Conservation (phyloP, 441 rosid species). For the Mallotus japonicus region DNA sequence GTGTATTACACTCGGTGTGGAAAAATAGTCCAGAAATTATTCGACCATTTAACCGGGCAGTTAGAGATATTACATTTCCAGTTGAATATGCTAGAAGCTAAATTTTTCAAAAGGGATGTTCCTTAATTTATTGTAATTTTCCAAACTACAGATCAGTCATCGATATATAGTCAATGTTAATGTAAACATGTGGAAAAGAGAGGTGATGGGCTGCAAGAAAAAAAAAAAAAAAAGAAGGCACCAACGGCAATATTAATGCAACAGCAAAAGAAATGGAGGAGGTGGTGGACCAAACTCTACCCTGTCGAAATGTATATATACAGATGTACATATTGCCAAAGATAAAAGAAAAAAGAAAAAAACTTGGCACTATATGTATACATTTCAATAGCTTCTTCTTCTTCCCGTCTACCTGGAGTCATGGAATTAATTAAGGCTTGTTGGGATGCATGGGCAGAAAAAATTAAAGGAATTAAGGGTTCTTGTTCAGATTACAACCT, state of each 20-base stretch:
- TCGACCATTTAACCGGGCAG: too few relatives aligned
- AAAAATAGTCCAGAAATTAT: too few relatives aligned
- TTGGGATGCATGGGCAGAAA: conserved; percentile 11
- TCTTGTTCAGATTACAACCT: conserved; percentile 21
- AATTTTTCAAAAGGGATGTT: too few relatives aligned
- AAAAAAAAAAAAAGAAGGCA: not conserved
- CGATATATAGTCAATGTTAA: conserved; percentile 8
- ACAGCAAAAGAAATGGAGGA: conserved; percentile 16
- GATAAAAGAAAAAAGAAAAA: not conserved
- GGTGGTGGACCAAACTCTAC: not conserved
- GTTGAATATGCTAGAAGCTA: too few relatives aligned
- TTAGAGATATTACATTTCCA: too few relatives aligned
- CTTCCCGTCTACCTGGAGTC: conserved; percentile 4
- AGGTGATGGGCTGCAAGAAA: conserved; percentile 28
- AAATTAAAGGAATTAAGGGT: conserved; percentile 16
- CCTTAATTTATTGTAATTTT: too few relatives aligned
- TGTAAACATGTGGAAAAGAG: conserved; percentile 9
- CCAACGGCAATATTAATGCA: conserved; percentile 23
- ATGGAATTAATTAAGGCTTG: conserved; percentile 17
- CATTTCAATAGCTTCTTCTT: not conserved
- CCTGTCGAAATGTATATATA: not conserved
- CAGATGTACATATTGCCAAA: too few relatives aligned
- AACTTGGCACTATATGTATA: not conserved
- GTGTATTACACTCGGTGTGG: too few relatives aligned
- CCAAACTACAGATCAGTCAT: too few relatives aligned